A percentile compares a stretch with the other conserved stretches of the same genome.
Conservation (phyloP, 306 rosid genomes). For the Datisca glomerata region DNA sequence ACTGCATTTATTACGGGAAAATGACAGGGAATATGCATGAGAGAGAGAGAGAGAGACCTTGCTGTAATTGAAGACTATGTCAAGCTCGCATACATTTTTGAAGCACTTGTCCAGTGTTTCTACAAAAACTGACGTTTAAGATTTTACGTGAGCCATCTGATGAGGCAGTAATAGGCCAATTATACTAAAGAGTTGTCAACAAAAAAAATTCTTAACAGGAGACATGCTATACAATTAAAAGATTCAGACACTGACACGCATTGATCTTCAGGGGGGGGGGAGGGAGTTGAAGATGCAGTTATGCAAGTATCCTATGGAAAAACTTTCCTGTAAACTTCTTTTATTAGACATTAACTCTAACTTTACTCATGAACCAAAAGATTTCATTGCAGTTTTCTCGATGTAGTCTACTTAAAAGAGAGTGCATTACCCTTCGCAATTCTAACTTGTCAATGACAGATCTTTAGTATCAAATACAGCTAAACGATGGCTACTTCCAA, state of each 20-base stretch:
- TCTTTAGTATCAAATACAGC: too few species aligned
- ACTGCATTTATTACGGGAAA: neutral
- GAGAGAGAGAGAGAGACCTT: conserved; percentile 38
- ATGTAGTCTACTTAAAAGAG: too few species aligned
- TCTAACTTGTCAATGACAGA: too few species aligned
- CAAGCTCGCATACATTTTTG: conserved; percentile 93
- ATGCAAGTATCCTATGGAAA: neutral
- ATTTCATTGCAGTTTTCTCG: too few species aligned
- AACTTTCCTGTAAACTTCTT: too few species aligned
- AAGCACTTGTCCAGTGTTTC: conserved; percentile 97
- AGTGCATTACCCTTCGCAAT: too few species aligned
- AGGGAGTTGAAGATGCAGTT: too few species aligned
- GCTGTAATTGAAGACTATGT: conserved; percentile 81
- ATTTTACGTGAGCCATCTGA: conserved; percentile 15
- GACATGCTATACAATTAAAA: neutral
- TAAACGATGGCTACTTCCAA: too few species aligned
- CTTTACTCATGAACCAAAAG: neutral
- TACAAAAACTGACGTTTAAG: conserved; percentile 68
- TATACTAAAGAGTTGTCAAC: too few species aligned
- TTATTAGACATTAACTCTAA: neutral
- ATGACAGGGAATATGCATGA: neutral
- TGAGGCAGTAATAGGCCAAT: neutral
- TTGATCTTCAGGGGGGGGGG: too few species aligned
- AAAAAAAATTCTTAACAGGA: too few species aligned
- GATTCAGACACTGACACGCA: too few species aligned